Evolutionary conservation across 2,329 filamentous ascomycete genomes (phyloP), one percentile per base, ranked within the genome.

Genomic region (Penicillium sp.): DNA sequence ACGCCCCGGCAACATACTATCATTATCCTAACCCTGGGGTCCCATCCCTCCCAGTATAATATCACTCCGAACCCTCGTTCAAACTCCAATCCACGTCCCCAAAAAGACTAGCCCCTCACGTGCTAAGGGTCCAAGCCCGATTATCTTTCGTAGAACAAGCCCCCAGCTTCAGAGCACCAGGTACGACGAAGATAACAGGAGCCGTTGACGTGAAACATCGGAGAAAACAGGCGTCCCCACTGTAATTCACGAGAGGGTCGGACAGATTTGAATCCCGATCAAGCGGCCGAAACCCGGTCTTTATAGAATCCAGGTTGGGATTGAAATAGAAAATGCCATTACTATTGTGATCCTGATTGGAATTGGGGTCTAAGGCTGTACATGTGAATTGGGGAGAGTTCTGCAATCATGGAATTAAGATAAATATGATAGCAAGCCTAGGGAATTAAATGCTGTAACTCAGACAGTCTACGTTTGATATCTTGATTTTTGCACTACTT

Each of bases 141-240:
- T 35, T 16, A n/a, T 21, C 35, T 19, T 33, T 1, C 2, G 46
- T 52, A 11, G 24, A 48, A 26, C 55, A 44, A 41, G 47, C 9
- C 7, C 21, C 46, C 27, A 31, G 47, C 7, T 46, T 43, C 14
- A 43, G 48, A 22, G 22, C 19, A 22, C 10, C n/a, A 27, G 14
- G 33, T 22, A 51, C 37, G 19, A 51, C 33, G 24, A 54, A 26
- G 35, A 55, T 24, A 55, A 53, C 47, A 39, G 39, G 55, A 57
- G 41, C 60, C 62, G 63, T 65, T 66, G 55, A 58, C 1, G 61
- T 63, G 62, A 41, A 62, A 60, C 57, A 57, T 35, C 37, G 27
- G 39, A 57, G 55, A 57, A 52, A 59, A 44, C 37, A 29, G 55
- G 27, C 55, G 31, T 50, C 44, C n/a, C 31, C n/a, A 39, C 14